Percentiles rank a stretch among this genome's conserved stretches.
Evolutionary conservation across 768 basidiomycete species (phyloP).

Genomic region (Podaxis carcinomalis): DNA sequence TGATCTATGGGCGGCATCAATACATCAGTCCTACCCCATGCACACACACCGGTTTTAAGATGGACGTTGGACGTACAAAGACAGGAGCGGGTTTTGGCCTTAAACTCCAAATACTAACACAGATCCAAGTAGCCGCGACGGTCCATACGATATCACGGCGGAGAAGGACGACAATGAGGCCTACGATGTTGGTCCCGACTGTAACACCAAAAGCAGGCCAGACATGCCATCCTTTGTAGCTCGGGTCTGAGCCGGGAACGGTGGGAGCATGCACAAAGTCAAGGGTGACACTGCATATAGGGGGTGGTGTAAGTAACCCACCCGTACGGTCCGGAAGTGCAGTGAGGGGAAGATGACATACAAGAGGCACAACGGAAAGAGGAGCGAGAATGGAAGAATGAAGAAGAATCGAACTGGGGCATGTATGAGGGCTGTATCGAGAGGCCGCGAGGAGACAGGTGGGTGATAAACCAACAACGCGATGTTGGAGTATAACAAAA

Average conservation of each 20-base stretch:
- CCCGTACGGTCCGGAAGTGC: too few relatives aligned
- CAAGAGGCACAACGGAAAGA: slow-evolving; percentile 60
- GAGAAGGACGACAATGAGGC: slow-evolving; percentile 49
- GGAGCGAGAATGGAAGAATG: slow-evolving; percentile 46
- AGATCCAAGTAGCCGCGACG: slow-evolving; percentile 70
- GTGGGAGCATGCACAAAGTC: slow-evolving; percentile 54
- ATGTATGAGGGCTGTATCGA: slow-evolving; percentile 83
- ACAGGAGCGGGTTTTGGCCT: slow-evolving; percentile 62
- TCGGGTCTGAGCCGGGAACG: slow-evolving; percentile 39
- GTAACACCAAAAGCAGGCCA: slow-evolving; percentile 75
- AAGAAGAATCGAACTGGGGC: slow-evolving; percentile 78
- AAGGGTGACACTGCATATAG: slow-evolving; percentile 55
- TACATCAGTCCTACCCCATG: not conserved
- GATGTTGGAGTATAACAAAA: slow-evolving; percentile 77
- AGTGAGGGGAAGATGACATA: slow-evolving; percentile 27
- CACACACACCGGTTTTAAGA: not conserved
- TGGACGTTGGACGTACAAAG: slow-evolving; percentile 44
- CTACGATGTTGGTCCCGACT: slow-evolving; percentile 56
- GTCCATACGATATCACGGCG: slow-evolving; percentile 73
- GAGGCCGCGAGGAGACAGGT: slow-evolving; percentile 52
- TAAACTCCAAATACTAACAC: slow-evolving; percentile 57
- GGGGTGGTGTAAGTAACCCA: not conserved
- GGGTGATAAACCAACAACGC: slow-evolving; percentile 71
- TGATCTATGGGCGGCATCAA: slow-evolving; percentile 38
- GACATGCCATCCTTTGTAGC: slow-evolving; percentile 54